phyloP scores from a whole-genome alignment of 179 eudicot genomes.

The Vitellaria paradoxa region DNA sequence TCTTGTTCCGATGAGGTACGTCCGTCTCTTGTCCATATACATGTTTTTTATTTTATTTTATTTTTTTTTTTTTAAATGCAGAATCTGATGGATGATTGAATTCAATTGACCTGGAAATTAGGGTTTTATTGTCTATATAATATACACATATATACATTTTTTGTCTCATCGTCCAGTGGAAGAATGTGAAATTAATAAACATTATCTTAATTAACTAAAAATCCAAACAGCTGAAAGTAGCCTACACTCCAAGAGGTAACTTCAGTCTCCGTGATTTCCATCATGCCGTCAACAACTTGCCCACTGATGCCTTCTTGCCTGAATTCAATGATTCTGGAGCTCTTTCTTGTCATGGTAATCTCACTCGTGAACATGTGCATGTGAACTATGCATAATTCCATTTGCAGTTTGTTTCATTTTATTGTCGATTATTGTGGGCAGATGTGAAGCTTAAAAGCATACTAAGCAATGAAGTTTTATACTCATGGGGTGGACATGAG shows the following conservation, averaged over 20 bases:
- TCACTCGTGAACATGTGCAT: background rate
- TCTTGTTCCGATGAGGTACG: slow-evolving; percentile 43
- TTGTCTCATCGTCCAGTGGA: background rate
- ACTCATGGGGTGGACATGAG: slow-evolving; percentile 41
- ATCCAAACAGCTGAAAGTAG: slow-evolving; percentile 58
- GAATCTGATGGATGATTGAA: background rate
- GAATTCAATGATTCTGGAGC: slow-evolving; percentile 38
- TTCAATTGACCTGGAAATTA: slow-evolving; percentile 6
- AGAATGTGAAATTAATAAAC: slow-evolving; percentile 2
- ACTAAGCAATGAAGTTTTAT: slow-evolving; percentile 41
- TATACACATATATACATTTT: background rate
- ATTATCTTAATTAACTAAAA: background rate
- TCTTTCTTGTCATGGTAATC: slow-evolving; percentile 32
- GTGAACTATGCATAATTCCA: background rate
- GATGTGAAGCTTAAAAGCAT: slow-evolving; percentile 53
- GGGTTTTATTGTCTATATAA: slow-evolving; percentile 4
- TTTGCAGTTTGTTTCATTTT: background rate
- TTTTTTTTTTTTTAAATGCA: background rate
- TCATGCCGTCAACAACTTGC: slow-evolving; percentile 68
- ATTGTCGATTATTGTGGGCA: slow-evolving; percentile 21
- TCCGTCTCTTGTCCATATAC: background rate
- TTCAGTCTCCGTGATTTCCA: slow-evolving; percentile 74
- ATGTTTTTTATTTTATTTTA: background rate
- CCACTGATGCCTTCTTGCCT: slow-evolving; percentile 55
- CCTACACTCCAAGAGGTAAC: slow-evolving; percentile 57